These are phyloP conservation scores for Eimeria necatrix DNA, from an alignment of 169 alveolate genomes.

Conservation along the genomic window DNA sequence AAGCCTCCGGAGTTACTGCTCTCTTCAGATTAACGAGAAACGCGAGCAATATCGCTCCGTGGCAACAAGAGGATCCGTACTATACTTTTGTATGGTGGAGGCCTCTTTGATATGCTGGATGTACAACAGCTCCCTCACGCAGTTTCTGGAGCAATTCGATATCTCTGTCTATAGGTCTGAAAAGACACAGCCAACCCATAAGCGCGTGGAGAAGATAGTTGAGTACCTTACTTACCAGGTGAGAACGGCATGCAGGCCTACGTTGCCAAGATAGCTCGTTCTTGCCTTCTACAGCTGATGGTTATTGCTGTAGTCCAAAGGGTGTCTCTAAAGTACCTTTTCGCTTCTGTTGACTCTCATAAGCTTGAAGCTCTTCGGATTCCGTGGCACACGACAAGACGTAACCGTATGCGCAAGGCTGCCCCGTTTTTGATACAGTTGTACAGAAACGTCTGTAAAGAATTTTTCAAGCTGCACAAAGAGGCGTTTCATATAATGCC, in stretches of 20 bases:
- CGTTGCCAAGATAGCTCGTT: too few relatives aligned
- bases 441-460: too few relatives aligned
- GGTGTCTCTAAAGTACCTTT: too few relatives aligned
- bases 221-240: slow-evolving; percentile 89
- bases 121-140: slow-evolving; percentile 97
- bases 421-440: too few relatives aligned
- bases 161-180: slow-evolving; percentile 95
- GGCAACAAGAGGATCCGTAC: slow-evolving; percentile 97
- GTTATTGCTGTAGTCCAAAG: not conserved
- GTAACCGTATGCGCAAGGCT: too few relatives aligned
- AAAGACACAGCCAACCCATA: slow-evolving; percentile 95
- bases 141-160: slow-evolving; percentile 97
- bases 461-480: too few relatives aligned
- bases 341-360: too few relatives aligned
- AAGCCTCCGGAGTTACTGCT: too few relatives aligned
- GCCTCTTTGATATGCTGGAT: slow-evolving; percentile 96
- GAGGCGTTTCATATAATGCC: too few relatives aligned
- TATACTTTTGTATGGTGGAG: slow-evolving; percentile 96
- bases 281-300: too few relatives aligned
- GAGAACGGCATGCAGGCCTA: not conserved
- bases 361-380: too few relatives aligned
- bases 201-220: slow-evolving; percentile 95
- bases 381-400: too few relatives aligned
- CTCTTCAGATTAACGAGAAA: slow-evolving; percentile 95
- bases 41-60: slow-evolving; percentile 97